Base-by-base conservation (phyloP, 2,329 filamentous ascomycete species). In the Rosellinia necatrix region DNA sequence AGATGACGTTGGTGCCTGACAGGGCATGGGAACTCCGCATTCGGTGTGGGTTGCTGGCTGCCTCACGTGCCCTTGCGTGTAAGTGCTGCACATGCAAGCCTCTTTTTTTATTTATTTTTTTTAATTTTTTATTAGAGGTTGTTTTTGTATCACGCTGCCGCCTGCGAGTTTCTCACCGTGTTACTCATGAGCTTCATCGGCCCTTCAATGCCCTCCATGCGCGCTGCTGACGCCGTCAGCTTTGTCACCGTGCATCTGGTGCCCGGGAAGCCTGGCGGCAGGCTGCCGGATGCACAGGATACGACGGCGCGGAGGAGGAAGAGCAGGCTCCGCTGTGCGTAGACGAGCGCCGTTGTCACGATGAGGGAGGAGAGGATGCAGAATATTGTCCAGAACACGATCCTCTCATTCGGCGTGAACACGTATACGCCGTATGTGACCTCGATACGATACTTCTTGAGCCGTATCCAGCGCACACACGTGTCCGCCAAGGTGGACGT, bases 391-490 rank as follows among this genome's bases (percentile, higher is more conserved):
- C 90, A 91, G 78, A 92, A 90, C 65, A 90, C 84, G 70, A 89
- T 85, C 69, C 90, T 90, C 74, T 92, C 89, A 4, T 84, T 87
- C 0, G 87, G 84, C 2, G 88, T 91, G 53, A 90, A 81, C 85
- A 92, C 91, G 76, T 92, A 92, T 12, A 92, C 78, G 15, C 87
- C 84, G 72, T 90, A 90, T 1, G 89, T 91, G 66, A 92, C 89
- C 75, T 92, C 88, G 73, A 91, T 91, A 74, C 91, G 89, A 75
- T 92, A 92, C 65, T 87, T 84, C 76, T 91, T 91, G 68, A 88
- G 80, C 68, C 87, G 86, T 52, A 90, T 76, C 86, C 88, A 91
- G 67, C 82, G 81, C 50, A 87, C 76, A 51, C 90, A 68, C 9
- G 65, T 50, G 21, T 67, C 59, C 6, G 67, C 22, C 10, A 56